Evolutionary conservation across 352 stramenopile species (phyloP).

Genomic region (Phytopythium helicoides): DNA sequence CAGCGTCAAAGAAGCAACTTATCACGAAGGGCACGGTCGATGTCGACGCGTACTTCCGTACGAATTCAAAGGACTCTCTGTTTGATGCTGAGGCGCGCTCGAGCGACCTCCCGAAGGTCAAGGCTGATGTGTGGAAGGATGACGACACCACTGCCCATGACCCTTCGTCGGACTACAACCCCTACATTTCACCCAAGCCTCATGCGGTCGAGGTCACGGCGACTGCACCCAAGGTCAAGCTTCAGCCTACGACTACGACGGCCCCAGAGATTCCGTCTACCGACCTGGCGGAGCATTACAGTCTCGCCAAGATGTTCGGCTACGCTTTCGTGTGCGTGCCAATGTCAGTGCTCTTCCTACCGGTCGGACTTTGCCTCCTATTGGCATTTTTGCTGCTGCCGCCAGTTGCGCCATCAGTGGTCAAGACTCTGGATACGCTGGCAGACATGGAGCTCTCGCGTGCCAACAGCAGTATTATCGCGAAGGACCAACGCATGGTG

Average conservation of each 20-base stretch:
- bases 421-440: constrained; percentile 57
- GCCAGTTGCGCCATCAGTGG: constrained; percentile 42
- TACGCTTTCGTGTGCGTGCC: constrained; percentile 63
- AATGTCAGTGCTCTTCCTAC: constrained; percentile 56
- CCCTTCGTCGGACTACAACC: constrained; percentile 32
- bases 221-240: constrained; percentile 21
- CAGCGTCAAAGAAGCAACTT: constrained; percentile 24
- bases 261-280: constrained; percentile 8
- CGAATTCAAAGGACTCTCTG: constrained; percentile 54
- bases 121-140: constrained; percentile 36
- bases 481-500: constrained; percentile 48
- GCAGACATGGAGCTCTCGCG: constrained; percentile 76
- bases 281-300: constrained; percentile 32
- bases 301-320: constrained; percentile 53
- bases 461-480: constrained; percentile 63
- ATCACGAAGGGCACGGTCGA: constrained; percentile 27
- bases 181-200: constrained; percentile 57
- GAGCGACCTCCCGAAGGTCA: constrained; percentile 24
- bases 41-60: constrained; percentile 39
- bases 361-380: constrained; percentile 49
- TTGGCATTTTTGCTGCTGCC: constrained; percentile 61
- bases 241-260: constrained; percentile 19
- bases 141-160: constrained; percentile 20
- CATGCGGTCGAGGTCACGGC: constrained; percentile 21
- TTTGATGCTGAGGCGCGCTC: constrained; percentile 36